These are phyloP conservation scores for Blumeriella jaapii DNA, from an alignment of 2,329 filamentous ascomycete genomes.

Conservation along the genomic window DNA sequence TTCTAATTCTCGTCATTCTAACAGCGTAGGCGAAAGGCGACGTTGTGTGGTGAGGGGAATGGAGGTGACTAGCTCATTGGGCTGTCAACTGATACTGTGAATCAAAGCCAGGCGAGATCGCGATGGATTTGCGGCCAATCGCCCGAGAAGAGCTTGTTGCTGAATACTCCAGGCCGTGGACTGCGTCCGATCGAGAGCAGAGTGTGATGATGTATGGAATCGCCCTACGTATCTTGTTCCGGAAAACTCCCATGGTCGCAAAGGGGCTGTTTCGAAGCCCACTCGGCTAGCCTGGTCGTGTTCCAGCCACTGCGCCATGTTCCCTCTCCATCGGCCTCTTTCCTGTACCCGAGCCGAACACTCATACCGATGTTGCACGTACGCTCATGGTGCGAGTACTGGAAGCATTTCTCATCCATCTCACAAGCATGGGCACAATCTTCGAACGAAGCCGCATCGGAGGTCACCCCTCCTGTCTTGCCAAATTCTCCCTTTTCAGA, in stretches of 20 bases:
- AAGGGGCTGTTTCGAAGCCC: constrained; percentile 5
- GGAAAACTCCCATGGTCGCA: constrained; percentile 4
- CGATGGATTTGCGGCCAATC: too few species aligned
- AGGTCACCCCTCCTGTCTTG: constrained; percentile 5
- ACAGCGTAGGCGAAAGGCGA: too few species aligned
- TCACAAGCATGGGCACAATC: constrained; percentile 39
- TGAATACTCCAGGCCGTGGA: too few species aligned
- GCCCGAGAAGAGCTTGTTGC: too few species aligned
- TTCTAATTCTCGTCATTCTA: too few species aligned
- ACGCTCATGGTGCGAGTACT: constrained; percentile 22
- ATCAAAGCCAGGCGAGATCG: too few species aligned
- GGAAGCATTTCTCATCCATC: constrained; percentile 25
- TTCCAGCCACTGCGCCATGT: constrained; percentile 10
- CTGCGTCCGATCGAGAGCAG: too few species aligned
- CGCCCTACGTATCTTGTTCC: neutral
- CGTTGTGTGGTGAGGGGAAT: too few species aligned
- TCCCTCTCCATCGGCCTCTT: constrained; percentile 2
- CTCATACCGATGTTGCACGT: constrained; percentile 15
- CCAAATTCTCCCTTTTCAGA: constrained; percentile 7
- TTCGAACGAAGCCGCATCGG: constrained; percentile 26
- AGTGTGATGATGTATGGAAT: too few species aligned
- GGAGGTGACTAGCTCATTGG: too few species aligned
- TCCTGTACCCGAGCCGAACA: constrained; percentile 6
- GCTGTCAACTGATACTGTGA: too few species aligned
- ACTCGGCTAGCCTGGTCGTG: constrained; percentile 2